Percentiles rank a stretch among this genome's conserved stretches.
Conservation (phyloP, 805 yeast species). For the Pichia cephalocereana region DNA sequence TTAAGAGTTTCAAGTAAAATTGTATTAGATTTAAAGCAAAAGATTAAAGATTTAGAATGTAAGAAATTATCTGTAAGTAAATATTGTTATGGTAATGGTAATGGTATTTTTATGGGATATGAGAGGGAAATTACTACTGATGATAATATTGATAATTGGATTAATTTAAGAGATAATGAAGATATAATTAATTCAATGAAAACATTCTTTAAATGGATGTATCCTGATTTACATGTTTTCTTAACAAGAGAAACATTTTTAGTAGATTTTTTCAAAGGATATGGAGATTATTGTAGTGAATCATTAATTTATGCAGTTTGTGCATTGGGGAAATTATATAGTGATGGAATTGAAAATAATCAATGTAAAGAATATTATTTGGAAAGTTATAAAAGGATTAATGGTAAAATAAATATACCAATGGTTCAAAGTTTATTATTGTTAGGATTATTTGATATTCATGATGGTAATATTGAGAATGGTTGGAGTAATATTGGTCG, state of each 20-base stretch:
- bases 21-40: not conserved
- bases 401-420: too few species aligned
- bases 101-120: not conserved
- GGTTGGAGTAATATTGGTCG: constrained; percentile 56
- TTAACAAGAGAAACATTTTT: constrained; percentile 57
- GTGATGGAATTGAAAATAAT: too few species aligned
- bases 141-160: too few species aligned
- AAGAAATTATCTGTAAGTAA: not conserved
- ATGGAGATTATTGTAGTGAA: constrained; percentile 40
- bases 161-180: constrained; percentile 23
- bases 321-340: constrained; percentile 21
- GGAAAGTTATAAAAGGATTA: not conserved
- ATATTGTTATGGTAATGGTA: too few species aligned
- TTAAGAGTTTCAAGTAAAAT: not conserved
- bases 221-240: constrained; percentile 55
- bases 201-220: constrained; percentile 49
- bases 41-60: not conserved
- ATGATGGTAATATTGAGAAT: constrained; percentile 46
- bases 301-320: constrained; percentile 47
- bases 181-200: constrained; percentile 13
- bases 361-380: constrained; percentile 20
- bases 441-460: constrained; percentile 31
- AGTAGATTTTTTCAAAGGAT: constrained; percentile 40
- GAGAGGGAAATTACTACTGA: too few species aligned
- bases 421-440: too few species aligned